Percentiles rank a stretch among this genome's conserved stretches.
phyloP scores from a whole-genome alignment of 768 basidiomycete species.

The Roridomyces roridus region DNA sequence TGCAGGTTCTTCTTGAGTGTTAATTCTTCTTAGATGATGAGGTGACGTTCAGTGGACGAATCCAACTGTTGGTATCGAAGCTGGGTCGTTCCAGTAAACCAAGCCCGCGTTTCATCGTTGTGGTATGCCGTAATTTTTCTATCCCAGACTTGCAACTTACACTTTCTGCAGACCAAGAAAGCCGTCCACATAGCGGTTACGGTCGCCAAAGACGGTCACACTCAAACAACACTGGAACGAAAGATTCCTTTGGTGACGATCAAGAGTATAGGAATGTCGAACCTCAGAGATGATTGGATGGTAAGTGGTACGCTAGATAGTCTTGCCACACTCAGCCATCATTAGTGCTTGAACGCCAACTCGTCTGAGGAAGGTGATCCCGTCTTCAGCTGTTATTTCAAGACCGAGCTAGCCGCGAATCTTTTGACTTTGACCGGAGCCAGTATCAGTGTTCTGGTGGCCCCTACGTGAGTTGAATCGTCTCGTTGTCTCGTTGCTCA shows the following conservation, averaged over 20 bases:
- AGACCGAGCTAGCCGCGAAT: conserved; percentile 90
- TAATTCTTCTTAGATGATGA: conserved; percentile 58
- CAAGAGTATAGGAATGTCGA: conserved; percentile 85
- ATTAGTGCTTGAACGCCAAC: conserved; percentile 77
- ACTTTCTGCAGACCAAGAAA: conserved; percentile 69
- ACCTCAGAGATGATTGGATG: conserved; percentile 93
- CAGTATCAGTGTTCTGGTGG: conserved; percentile 73
- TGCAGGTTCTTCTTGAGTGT: not conserved
- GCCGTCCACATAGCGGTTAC: conserved; percentile 81
- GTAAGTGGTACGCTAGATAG: conserved; percentile 50
- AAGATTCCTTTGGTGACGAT: conserved; percentile 92
- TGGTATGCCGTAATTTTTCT: conserved; percentile 63
- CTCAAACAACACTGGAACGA: conserved; percentile 71
- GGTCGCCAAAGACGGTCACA: conserved; percentile 64
- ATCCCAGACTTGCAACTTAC: not conserved
- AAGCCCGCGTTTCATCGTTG: conserved; percentile 86
- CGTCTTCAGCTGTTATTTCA: conserved; percentile 89
- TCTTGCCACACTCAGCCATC: not conserved
- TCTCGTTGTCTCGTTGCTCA: not conserved
- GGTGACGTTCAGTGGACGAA: conserved; percentile 84
- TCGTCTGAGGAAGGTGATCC: conserved; percentile 94
- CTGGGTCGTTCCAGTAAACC: conserved; percentile 87
- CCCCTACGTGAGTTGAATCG: conserved; percentile 73
- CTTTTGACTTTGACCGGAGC: conserved; percentile 83
- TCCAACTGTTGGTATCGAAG: conserved; percentile 86